Base-by-base conservation (phyloP, 192 early-diverging fungal species). In the Entophlyctis luteolus region DNA sequence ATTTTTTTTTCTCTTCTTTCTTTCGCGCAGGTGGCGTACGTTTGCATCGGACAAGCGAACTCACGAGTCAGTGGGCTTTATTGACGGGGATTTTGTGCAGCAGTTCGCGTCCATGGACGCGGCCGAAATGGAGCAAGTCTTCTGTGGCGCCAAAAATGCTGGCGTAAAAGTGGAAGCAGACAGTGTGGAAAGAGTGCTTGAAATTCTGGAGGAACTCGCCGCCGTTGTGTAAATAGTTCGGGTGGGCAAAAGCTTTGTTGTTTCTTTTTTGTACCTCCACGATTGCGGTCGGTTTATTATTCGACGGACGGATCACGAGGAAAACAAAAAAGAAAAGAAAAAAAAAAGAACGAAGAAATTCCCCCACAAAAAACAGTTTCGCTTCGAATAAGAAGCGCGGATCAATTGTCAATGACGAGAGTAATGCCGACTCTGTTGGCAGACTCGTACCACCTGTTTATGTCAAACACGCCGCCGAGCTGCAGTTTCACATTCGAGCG, bases 51-150 rank as follows among this genome's bases (percentile, higher is more conserved):
- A 86, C 22, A 75, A 77, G 32, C 71, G 81, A 12, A 72, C 52
- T 0, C 52, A 63, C 4, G 66, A 77, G 12, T 59, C 81, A 6
- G 76, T 76, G 32, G 84, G 84, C 0, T 89, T 90, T 59, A 72
- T 98, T 39, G 94, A 98, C 72, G 96, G 96, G 2, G 95, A 96
- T 71, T 63, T 98, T 48, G 83, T 98, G n/a, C 92, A 95, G 72
- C 65, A 73, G 45, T 96, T 91, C 53, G 59, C 93, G 55, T 90
- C 93, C 57, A 69, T 94, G 60, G 59, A 77, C 0, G 34, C 12
- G 18, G 79, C 62, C 31, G 62, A 60, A 27, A 57, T 70, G 75
- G 12, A 60, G 18, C 49, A 25, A n/a, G 65, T 74, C 5, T 47
- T 78, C 6, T 33, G 62, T 12, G 65, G 75, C 59, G 38, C 65